Evolutionary conservation across 805 yeast genomes (phyloP).

Genomic region (Candida methanosorbosa): DNA sequence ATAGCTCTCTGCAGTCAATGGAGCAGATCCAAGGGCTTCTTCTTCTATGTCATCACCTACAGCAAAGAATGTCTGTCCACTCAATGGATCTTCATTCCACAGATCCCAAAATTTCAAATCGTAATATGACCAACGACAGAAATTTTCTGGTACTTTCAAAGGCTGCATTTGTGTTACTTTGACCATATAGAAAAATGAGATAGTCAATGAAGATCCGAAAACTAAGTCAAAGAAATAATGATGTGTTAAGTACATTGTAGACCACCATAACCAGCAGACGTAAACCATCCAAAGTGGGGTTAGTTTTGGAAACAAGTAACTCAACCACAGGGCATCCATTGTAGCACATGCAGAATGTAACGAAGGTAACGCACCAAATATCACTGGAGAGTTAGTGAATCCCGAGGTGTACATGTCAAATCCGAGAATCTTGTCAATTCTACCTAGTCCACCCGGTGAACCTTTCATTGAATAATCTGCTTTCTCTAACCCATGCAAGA

Average conservation of each 20-base stretch:
- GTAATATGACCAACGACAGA: constrained; percentile 38
- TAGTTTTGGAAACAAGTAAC: constrained; percentile 70
- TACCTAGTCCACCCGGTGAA: constrained; percentile 89
- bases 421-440: constrained; percentile 76
- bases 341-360: constrained; percentile 92
- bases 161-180: constrained; percentile 56
- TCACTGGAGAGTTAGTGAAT: constrained; percentile 80
- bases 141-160: constrained; percentile 30
- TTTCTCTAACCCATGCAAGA: constrained; percentile 74
- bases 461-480: constrained; percentile 91
- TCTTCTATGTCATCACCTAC: constrained; percentile 1
- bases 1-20: constrained; percentile 3
- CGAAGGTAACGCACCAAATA: constrained; percentile 74
- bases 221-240: constrained; percentile 91
- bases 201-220: constrained; percentile 85
- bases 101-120: constrained; percentile 3
- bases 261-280: constrained; percentile 96
- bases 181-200: constrained; percentile 59
- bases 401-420: constrained; percentile 75
- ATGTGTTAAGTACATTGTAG: constrained; percentile 95
- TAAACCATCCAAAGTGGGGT: constrained; percentile 63
- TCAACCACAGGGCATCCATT: constrained; percentile 82
- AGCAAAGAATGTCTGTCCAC: not conserved
- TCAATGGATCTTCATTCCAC: constrained; percentile 15
- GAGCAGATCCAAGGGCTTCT: constrained; percentile 1